phyloP scores from a whole-genome alignment of 768 basidiomycete genomes.

The Suillus americanus region DNA sequence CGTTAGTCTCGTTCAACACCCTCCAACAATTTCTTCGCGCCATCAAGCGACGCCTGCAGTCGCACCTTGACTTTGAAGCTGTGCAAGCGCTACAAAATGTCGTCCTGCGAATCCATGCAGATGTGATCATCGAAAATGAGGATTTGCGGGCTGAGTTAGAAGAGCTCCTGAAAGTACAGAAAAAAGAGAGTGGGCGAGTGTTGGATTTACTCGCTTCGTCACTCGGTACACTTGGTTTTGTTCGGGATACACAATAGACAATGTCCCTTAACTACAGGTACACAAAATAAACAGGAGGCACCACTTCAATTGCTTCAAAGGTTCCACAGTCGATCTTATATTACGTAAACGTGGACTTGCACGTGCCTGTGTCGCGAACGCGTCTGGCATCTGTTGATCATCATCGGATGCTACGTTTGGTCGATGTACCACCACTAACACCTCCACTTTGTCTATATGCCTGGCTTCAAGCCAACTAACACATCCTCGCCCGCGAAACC shows the following conservation, averaged over 20 bases:
- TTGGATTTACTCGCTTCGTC: slow-evolving; percentile 73
- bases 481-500: slow-evolving; percentile 47
- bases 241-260: slow-evolving; percentile 54
- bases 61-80: slow-evolving; percentile 92
- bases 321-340: neutral
- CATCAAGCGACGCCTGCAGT: slow-evolving; percentile 66
- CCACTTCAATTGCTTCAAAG: no score
- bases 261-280: slow-evolving; percentile 21
- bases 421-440: slow-evolving; percentile 5
- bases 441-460: slow-evolving; percentile 32
- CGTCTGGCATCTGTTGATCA: slow-evolving; percentile 10
- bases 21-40: slow-evolving; percentile 72
- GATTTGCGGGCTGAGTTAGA: slow-evolving; percentile 63
- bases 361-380: slow-evolving; percentile 23
- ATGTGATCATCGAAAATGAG: slow-evolving; percentile 67
- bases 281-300: neutral
- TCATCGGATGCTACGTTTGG: slow-evolving; percentile 1
- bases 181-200: slow-evolving; percentile 75
- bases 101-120: slow-evolving; percentile 83
- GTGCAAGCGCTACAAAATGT: slow-evolving; percentile 86
- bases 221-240: slow-evolving; percentile 73
- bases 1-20: slow-evolving; percentile 62
- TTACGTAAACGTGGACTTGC: neutral
- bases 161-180: slow-evolving; percentile 62
- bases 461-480: slow-evolving; percentile 45